Evolutionary conservation across 345 rosid species (phyloP).

Genomic region (Brassica incana): DNA sequence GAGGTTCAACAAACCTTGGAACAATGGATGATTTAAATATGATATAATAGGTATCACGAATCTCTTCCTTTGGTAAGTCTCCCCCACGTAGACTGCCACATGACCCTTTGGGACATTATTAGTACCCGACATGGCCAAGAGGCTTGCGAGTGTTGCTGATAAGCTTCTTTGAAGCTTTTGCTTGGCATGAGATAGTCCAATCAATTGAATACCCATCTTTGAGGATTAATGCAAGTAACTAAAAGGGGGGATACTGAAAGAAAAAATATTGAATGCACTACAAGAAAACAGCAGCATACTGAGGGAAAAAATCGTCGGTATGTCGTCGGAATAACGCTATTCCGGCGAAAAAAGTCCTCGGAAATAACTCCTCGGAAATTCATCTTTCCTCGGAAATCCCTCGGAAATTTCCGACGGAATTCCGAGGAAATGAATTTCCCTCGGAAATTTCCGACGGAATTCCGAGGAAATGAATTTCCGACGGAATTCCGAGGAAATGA

Average conservation of each 20-base stretch:
- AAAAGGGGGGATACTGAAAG: background rate
- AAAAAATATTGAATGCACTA: background rate
- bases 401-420: too few species aligned
- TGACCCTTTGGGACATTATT: constrained; percentile 49
- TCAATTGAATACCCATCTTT: constrained; percentile 56
- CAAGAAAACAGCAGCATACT: too few species aligned
- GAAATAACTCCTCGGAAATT: too few species aligned
- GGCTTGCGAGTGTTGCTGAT: constrained; percentile 46
- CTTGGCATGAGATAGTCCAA: constrained; percentile 62
- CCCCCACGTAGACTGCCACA: constrained; percentile 41
- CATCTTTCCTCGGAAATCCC: too few species aligned
- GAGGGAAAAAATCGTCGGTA: too few species aligned
- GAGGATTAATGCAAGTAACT: constrained; percentile 13
- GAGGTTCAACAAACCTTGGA: constrained; percentile 52
- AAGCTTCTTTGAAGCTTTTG: constrained; percentile 71
- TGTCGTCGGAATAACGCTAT: too few species aligned
- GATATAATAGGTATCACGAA: constrained; percentile 73
- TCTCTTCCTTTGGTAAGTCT: constrained; percentile 50
- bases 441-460: too few species aligned
- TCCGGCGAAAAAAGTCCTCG: too few species aligned
- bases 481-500: too few species aligned
- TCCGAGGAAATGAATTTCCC: too few species aligned
- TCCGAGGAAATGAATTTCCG: too few species aligned
- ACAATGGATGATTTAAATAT: constrained; percentile 67
- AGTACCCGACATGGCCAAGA: constrained; percentile 41